Base-by-base conservation (phyloP, 78 protist genomes). In the Mastigamoeba balamuthi region DNA sequence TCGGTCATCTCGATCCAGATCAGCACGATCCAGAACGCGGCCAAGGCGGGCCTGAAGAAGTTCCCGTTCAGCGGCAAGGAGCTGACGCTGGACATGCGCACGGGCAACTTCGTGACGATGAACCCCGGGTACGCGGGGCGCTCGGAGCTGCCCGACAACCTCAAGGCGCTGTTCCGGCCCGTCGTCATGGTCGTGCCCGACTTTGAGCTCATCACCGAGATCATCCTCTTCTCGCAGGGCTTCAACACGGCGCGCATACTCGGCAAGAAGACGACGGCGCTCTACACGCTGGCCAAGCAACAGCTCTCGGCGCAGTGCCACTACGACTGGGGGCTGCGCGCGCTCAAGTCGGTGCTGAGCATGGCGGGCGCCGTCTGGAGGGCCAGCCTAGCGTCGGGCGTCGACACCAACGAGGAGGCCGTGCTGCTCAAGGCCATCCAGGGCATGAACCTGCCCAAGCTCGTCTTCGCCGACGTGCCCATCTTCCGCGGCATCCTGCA, bases 141-240 rank as follows among this genome's bases (percentile, higher is more conserved):
- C 27, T 67, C 95, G 0, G 97, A 93, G 77, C 82, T 93, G 29
- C 97, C 97, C 1, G 97, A 94, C 79, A 91, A 91, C 80, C 83
- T 94, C 27, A 89, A 91, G 86, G 92, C 76, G 10, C 74, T 90
- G 3, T 95, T 95, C 91, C 74, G 98, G 5, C 89, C 94, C 25
- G 91, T 89, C 29, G 94, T 94, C 5, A 82, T 85, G 90, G 91
- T 90, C 92, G 92, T 90, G 7, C 98, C 98, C 6, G 94, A 91
- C 80, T 92, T 91, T 66, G 95, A 92, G 6, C 76, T 91, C 39
- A 95, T 95, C 27, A 93, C 90, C 2, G 95, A 95, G 81, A 92
- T 95, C 48, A n/a, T 84, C 40, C 89, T 93, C 66, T 87, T 80
- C 70, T 85, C 93, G 8, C 91, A 72, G 66, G 98, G 95, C 9